Base-by-base conservation (phyloP, 345 rosid species). In the Theobroma cacao region DNA sequence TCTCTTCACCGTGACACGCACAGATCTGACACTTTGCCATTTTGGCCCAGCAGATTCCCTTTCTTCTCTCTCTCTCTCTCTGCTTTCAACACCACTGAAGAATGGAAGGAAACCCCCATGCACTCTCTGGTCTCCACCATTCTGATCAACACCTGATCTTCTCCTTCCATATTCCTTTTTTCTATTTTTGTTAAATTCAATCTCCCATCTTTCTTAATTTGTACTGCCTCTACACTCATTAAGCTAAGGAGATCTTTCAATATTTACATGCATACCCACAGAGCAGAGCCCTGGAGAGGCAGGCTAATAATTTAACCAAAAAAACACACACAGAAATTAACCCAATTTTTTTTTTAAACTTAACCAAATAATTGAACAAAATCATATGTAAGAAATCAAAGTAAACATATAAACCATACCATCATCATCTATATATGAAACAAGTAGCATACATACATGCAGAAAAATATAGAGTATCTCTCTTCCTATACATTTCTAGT, bases 401-500 rank as follows among this genome's bases (percentile, higher is more conserved):
- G 31, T 61, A 59, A 43, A 75, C 33, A 72, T 20, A 75, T 7
- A 75, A 75, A 18, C 70, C 61, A 62, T 63, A 76, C 30, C 69
- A 63, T 31, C 61, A 61, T 30, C 70, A 45, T 75, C 59, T 75
- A 62, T 75, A 75, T 48, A 63, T 45, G 58, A 75, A 62, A 75
- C 59, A 47, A 47, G 34, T 48, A 75, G 48, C 14, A 33, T 75
- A 11, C 72, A 33, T 63, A 75, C 72, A 75, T 62, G 60, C n/a
- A n/a, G 71, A 47, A 63, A 75, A 75, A 61, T 45, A 61, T 31
- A 61, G 40, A 33, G 45, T 62, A 61, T 61, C 59, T 75, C 59
- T 61, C 78, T 75, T 75, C 55, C 68, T 62, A 75, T 48, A 75
- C 60, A 63, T 75, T n/a, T 75, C 72, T 75, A 75, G 56, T 61